Base-by-base conservation (phyloP, 2,329 filamentous ascomycete genomes). In the Waltergamsia citrina region DNA sequence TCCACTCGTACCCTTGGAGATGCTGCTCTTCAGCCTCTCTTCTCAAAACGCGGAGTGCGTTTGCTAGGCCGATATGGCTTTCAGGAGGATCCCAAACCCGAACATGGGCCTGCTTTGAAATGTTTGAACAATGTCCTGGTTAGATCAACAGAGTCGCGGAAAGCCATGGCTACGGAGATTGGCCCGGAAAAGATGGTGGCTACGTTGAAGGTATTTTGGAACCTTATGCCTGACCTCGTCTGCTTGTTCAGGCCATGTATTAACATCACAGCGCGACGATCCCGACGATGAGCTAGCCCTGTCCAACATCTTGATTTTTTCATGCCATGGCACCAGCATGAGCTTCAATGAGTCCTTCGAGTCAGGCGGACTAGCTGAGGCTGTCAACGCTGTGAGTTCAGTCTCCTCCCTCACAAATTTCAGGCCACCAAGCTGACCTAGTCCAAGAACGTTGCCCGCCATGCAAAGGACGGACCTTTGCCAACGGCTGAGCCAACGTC, bases 401-500 rank as follows among this genome's bases (percentile, higher is more conserved):
- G n/a, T n/a, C n/a, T n/a, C n/a, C n/a, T n/a, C n/a, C n/a, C n/a
- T n/a, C n/a, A n/a, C n/a, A n/a, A n/a, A 25, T 9, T 9, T 25
- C 9, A n/a, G 23, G 23, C 23, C 9, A 25, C 23, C 7, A 19
- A 30, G 21, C 30, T 34, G 26, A 35, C 17, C 23, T 22, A 10
- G 8, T 19, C 18, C 12, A 7, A 46, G 43, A 39, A 33, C 17
- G 34, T 44, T 17, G 21, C 35, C 18, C 39, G 38, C 18, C 35
- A 44, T 24, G 37, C 41, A 18, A 37, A 42, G 17, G 26, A 38
- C 5, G 38, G 38, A 8, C 24, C 35, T 4, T 31, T 41, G 12
- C 39, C 40, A 3, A 41, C 43, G 2, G 26, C 33, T 9, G 43
- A 46, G 12, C 42, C 40, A 2, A 40, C 43, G n/a, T 43, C 43